Evolutionary conservation across 495 filamentous ascomycete genomes (phyloP), one percentile per base, ranked within the genome.

Genomic region (Aspergillus ellipticus): DNA sequence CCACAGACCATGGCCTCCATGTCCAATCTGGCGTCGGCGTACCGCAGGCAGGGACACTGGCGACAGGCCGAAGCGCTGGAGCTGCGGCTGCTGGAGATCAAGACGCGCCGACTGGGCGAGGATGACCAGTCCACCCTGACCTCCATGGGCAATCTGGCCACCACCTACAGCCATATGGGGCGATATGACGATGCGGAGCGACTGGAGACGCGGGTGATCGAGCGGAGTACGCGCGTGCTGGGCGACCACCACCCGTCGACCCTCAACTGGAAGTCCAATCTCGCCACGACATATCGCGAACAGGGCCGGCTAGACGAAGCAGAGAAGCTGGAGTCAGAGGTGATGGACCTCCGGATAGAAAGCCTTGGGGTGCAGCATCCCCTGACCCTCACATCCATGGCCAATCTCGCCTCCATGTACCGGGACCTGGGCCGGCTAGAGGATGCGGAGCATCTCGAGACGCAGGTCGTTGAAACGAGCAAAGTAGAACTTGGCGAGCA

Each of bases 351-450:
- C 3, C 11, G 43, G 1, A 42, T 31, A 21, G 24, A n/a, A 4
- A 31, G 69, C 26, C 43, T 75, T 1, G 76, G 76, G 4, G 43
- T 33, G 4, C 58, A 74, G 7, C 71, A 81, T 61, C 66, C 65
- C 11, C 4, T 60, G 24, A 77, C 73, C 6, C 55, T 81, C 43
- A 60, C 33, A 0, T 68, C 62, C 43, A 72, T 75, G 57, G 29
- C 29, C 16, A 53, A 58, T 43, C 53, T 62, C 0, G 60, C 55
- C 16, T 22, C 42, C 3, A 51, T 26, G 24, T 58, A 53, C 11
- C n/a, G 16, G 3, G 41, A 62, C 37, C 57, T 66, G 56, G 61
- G 57, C 35, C 58, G 53, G 60, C 57, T 51, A 49, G 59, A 63
- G 9, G 62, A 73, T 2, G 71, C 73, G 5, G 67, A 74, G 61